Conservation (phyloP, 2,329 filamentous ascomycete species). For the Aureobasidium sp. region DNA sequence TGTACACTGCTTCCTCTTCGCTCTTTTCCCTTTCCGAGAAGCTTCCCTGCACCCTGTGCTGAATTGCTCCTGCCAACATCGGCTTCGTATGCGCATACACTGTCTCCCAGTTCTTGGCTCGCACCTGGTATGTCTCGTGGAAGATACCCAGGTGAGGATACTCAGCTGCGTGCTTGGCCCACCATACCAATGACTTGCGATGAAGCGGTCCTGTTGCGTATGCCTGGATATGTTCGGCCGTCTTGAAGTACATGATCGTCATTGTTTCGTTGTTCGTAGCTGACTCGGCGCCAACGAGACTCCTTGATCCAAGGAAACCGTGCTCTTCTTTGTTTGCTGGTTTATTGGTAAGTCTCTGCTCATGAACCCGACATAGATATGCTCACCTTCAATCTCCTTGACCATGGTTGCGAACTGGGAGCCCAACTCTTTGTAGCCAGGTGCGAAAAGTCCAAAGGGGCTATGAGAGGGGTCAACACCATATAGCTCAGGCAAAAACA, state of each 20-base stretch:
- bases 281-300: constrained; percentile 31
- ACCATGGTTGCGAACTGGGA: constrained; percentile 33
- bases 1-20: constrained; percentile 18
- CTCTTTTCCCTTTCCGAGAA: constrained; percentile 17
- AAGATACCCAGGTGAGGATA: constrained; percentile 40
- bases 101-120: constrained; percentile 40
- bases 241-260: constrained; percentile 43
- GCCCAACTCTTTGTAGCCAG: constrained; percentile 34
- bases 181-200: constrained; percentile 43
- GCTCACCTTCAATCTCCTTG: constrained; percentile 18
- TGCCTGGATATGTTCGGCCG: constrained; percentile 41
- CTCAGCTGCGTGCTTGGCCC: constrained; percentile 24
- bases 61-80: constrained; percentile 23
- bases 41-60: constrained; percentile 17
- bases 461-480: constrained; percentile 12
- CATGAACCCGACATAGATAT: too few species aligned
- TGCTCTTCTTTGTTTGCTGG: constrained; percentile 31
- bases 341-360: neutral
- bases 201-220: constrained; percentile 46
- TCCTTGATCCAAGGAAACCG: constrained; percentile 39
- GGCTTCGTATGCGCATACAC: constrained; percentile 38
- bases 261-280: constrained; percentile 33
- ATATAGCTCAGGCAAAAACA: neutral
- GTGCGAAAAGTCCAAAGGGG: constrained; percentile 41
- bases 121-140: constrained; percentile 46